These are phyloP conservation scores for Aleurites moluccanus DNA, from an alignment of 441 rosid genomes.

Conservation along the genomic window DNA sequence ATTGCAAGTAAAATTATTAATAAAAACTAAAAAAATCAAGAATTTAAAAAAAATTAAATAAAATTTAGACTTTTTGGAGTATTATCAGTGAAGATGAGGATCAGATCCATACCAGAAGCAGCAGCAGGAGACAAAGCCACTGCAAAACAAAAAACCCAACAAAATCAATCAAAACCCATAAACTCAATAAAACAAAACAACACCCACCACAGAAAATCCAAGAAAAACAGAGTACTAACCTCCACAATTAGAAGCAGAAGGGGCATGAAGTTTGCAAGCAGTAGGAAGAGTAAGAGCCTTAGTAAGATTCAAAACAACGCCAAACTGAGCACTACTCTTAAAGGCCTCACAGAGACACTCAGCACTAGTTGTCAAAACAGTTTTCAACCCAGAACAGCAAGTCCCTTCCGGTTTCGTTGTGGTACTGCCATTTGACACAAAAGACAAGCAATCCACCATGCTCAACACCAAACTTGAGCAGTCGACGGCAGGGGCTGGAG, in stretches of 20 bases:
- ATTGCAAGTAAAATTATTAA: neutral
- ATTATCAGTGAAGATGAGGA: neutral
- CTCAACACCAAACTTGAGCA: conserved; percentile 51
- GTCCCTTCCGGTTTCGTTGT: conserved; percentile 41
- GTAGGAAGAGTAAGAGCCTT: conserved; percentile 71
- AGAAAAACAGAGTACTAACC: conserved; percentile 38
- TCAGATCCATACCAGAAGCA: conserved; percentile 43
- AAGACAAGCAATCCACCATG: conserved; percentile 72
- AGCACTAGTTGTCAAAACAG: conserved; percentile 52
- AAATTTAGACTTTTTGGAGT: neutral
- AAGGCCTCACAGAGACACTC: conserved; percentile 69
- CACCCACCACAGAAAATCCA: neutral
- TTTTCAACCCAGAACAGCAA: conserved; percentile 74
- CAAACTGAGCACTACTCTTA: conserved; percentile 64
- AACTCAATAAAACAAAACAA: neutral
- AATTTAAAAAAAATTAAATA: neutral
- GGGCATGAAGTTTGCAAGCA: conserved; percentile 70
- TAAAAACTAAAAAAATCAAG: neutral
- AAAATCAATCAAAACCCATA: neutral
- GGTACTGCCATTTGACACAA: conserved; percentile 55
- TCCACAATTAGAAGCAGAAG: conserved; percentile 55
- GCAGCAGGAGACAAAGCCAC: conserved; percentile 41
- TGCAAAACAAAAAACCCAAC: conserved; percentile 24
- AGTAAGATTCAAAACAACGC: conserved; percentile 62
- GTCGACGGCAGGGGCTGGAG: conserved; percentile 66